A percentile compares a stretch with the other conserved stretches of the same genome.
phyloP scores from a whole-genome alignment of 2,329 filamentous ascomycete genomes.

The Orbilia oligospora region DNA sequence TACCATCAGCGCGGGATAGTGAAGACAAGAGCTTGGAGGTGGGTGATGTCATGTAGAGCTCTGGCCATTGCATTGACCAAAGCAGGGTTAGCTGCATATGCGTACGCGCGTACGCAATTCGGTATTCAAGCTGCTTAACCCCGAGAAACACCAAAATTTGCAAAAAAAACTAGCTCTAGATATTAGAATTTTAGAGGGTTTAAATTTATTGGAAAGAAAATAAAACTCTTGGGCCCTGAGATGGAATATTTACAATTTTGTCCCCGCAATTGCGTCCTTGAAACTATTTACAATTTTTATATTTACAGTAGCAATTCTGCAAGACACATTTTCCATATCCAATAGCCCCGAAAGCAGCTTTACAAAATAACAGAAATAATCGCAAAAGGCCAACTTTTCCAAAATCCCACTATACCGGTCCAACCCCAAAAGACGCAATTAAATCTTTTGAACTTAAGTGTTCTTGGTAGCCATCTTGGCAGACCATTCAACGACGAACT shows the following conservation, averaged over 20 bases:
- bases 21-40: neutral
- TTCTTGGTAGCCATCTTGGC: conserved; percentile 58
- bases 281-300: conserved; percentile 38
- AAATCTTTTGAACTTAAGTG: neutral
- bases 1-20: neutral
- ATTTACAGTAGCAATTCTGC: neutral
- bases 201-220: too few relatives aligned
- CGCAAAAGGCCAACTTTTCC: neutral
- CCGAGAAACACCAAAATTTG: neutral
- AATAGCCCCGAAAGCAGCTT: neutral
- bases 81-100: conserved; percentile 3
- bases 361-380: neutral
- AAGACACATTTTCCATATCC: neutral
- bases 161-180: too few relatives aligned
- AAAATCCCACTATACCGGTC: too few relatives aligned
- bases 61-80: conserved; percentile 3
- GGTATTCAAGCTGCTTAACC: neutral
- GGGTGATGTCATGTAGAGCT: conserved; percentile 17
- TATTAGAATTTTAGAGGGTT: neutral
- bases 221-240: neutral
- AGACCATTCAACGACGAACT: conserved; percentile 50
- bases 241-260: conserved; percentile 29
- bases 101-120: neutral
- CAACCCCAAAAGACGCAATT: neutral
- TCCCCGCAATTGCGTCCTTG: neutral